Evolutionary conservation across 768 basidiomycete genomes (phyloP).

Genomic region (Gautieria morchelliformis): DNA sequence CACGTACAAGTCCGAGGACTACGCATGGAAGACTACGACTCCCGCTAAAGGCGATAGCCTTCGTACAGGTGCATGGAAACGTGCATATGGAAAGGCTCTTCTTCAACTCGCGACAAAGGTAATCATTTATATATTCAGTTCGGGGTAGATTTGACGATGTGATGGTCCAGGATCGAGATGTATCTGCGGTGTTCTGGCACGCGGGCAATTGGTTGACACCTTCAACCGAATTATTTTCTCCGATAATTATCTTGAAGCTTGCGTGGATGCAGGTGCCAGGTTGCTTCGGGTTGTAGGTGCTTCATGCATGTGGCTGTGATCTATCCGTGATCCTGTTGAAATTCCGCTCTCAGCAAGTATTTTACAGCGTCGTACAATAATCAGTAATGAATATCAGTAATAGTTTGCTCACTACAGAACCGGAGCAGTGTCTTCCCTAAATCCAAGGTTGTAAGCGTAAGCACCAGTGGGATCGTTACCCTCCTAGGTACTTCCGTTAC

Average conservation of each 20-base stretch:
- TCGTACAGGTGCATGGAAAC: background rate
- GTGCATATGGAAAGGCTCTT: background rate
- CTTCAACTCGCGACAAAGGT: background rate
- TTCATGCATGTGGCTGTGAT: no score
- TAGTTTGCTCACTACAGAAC: no score
- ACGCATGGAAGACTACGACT: background rate
- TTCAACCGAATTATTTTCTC: background rate
- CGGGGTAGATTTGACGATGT: background rate
- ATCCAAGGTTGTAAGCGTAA: no score
- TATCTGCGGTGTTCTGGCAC: background rate
- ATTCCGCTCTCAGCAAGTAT: no score
- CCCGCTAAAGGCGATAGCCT: background rate
- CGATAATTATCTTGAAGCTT: slow-evolving; percentile 1
- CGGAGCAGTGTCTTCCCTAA: no score
- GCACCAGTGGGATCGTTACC: no score
- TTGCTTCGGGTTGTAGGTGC: background rate
- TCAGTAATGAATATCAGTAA: no score
- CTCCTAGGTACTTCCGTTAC: no score
- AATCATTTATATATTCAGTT: background rate
- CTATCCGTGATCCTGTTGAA: no score
- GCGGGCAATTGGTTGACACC: background rate
- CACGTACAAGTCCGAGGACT: background rate
- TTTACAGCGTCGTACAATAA: no score
- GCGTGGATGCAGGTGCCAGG: background rate
- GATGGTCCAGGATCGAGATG: background rate